Evolutionary conservation across 257 asterid species (phyloP), one percentile per base, ranked within the genome.

Genomic region (Ocimum tenuiflorum): DNA sequence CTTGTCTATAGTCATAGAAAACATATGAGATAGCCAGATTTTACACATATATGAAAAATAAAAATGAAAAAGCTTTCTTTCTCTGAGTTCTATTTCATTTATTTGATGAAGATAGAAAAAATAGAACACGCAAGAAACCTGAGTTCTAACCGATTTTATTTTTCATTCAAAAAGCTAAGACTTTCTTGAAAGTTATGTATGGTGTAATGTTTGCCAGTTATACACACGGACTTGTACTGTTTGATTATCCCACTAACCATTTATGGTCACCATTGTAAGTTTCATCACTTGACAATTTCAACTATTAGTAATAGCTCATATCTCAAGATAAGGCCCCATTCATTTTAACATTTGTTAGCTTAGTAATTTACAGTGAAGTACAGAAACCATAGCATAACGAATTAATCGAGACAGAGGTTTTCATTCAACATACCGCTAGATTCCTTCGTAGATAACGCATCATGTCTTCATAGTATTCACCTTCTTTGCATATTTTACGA

Each of bases 381-480:
- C 49, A 60, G 27, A 18, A 69, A 60, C 10, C 14, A 27, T 43
- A 47, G 68, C 62, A 49, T 33, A 47, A 50, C 22, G 49, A 41
- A 70, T 11, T n/a, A 61, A 72, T 36, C 61, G 33, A 75, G 54
- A 53, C 51, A 58, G 50, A 58, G 72, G 19, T 55, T 50, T 70
- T 68, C 65, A 58, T 45, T 38, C 47, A 45, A 76, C 78, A 68
- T 70, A 94, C 99, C 81, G 99, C 95, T 57, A 94, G 83, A 76
- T 90, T 94, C 77, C 81, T 80, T 69, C 99, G 85, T 27, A 94
- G 84, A 76, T 94, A 94, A 65, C 95, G 96, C 96, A 90, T 86
- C 99, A 90, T 83, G 36, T 88, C 97, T 77, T 94, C 99, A 69
- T 94, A 94, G 82, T 90, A 94, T 85, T 94, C 99, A 49, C 82